Percentiles rank a stretch among this genome's conserved stretches.
These are phyloP conservation scores for Phaeoacremonium minimum DNA, from an alignment of 2,329 filamentous ascomycete species.

Conservation along the genomic window DNA sequence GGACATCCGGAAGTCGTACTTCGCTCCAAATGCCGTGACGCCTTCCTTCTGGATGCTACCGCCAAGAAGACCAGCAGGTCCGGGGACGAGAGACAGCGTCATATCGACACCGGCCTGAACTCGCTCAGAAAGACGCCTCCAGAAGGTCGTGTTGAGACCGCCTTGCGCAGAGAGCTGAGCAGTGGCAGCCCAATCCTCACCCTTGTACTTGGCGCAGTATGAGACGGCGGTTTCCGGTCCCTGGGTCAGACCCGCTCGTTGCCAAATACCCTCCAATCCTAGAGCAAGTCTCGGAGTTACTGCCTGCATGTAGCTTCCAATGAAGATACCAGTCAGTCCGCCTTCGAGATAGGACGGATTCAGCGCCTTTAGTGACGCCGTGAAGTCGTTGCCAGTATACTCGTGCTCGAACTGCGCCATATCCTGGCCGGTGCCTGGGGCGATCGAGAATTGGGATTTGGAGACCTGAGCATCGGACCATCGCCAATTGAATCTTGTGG, in stretches of 20 bases:
- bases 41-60: constrained; percentile 77
- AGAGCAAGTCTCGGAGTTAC: constrained; percentile 82
- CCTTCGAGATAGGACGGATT: constrained; percentile 95
- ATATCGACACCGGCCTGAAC: constrained; percentile 95
- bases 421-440: constrained; percentile 73
- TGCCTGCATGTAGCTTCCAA: constrained; percentile 92
- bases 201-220: constrained; percentile 89
- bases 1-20: constrained; percentile 96
- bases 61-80: constrained; percentile 68
- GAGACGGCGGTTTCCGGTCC: constrained; percentile 88
- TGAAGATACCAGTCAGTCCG: constrained; percentile 88
- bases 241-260: constrained; percentile 76
- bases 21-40: constrained; percentile 84
- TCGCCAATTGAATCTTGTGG: constrained; percentile 88
- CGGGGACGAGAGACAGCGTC: constrained; percentile 75
- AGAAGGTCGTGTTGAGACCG: constrained; percentile 86
- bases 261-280: constrained; percentile 91
- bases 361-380: constrained; percentile 84
- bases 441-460: constrained; percentile 84
- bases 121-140: constrained; percentile 87
- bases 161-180: constrained; percentile 87
- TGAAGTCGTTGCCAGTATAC: constrained; percentile 91
- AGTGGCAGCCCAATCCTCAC: constrained; percentile 86
- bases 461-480: constrained; percentile 77
- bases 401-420: constrained; percentile 95